Percentiles rank a stretch among this genome's conserved stretches.
Evolutionary conservation across 2,329 filamentous ascomycete genomes (phyloP).

Genomic region (Fusarium mexicanum): DNA sequence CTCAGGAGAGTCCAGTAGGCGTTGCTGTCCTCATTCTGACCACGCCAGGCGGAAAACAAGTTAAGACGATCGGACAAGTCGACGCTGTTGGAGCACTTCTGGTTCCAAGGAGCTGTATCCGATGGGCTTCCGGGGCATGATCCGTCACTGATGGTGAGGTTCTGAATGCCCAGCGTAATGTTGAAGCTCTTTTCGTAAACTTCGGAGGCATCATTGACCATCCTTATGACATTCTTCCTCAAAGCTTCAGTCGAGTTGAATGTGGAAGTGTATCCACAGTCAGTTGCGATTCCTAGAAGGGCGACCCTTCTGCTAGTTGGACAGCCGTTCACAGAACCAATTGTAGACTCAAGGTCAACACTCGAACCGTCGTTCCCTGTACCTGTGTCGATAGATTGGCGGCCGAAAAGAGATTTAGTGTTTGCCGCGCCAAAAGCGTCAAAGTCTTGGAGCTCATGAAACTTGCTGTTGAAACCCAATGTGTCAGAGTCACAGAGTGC

Average conservation of each 20-base stretch:
- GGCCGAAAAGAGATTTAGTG: slow-evolving; percentile 74
- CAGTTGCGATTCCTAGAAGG: slow-evolving; percentile 88
- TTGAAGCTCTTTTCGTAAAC: slow-evolving; percentile 94
- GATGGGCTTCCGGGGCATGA: slow-evolving; percentile 78
- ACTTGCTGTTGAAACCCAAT: slow-evolving; percentile 81
- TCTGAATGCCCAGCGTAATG: slow-evolving; percentile 89
- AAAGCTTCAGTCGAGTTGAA: slow-evolving; percentile 73
- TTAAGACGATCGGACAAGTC: slow-evolving; percentile 83
- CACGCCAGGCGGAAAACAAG: slow-evolving; percentile 89
- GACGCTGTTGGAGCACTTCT: slow-evolving; percentile 70
- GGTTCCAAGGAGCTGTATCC: slow-evolving; percentile 82
- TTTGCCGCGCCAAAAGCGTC: slow-evolving; percentile 69
- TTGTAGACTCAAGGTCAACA: slow-evolving; percentile 79
- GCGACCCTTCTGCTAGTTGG: slow-evolving; percentile 91
- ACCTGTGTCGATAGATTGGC: slow-evolving; percentile 73
- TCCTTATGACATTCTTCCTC: slow-evolving; percentile 78
- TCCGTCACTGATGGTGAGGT: slow-evolving; percentile 79
- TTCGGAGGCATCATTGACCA: slow-evolving; percentile 87
- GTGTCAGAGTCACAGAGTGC: slow-evolving; percentile 76
- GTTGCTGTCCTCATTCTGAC: slow-evolving; percentile 78
- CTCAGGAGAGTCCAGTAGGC: slow-evolving; percentile 94
- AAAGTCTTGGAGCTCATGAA: slow-evolving; percentile 61
- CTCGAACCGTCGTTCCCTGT: slow-evolving; percentile 75
- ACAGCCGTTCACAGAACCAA: slow-evolving; percentile 86
- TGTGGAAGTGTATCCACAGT: slow-evolving; percentile 83